Conservation (phyloP, 1,284 basidiomycete genomes). For the Apiotrichum brassicae region DNA sequence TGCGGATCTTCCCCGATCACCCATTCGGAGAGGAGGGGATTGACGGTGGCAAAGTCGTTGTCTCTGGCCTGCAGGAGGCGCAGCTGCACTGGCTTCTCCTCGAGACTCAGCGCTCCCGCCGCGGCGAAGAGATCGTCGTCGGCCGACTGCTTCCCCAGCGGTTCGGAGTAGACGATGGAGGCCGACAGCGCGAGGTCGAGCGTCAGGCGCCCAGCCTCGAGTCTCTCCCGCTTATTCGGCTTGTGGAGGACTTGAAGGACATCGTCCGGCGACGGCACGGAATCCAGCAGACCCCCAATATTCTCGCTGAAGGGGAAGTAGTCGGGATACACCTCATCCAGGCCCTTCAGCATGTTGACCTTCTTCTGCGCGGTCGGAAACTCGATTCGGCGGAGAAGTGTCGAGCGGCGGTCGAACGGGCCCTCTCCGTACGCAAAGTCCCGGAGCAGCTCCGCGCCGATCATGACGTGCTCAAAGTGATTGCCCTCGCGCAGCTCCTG, state of each 20-base stretch:
- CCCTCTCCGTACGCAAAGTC: slow-evolving; percentile 3
- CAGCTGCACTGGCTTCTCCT: slow-evolving; percentile 7
- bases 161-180: not conserved
- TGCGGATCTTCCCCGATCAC: slow-evolving; percentile 15
- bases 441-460: slow-evolving; percentile 30
- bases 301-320: not conserved
- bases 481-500: slow-evolving; percentile 30
- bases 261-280: no score
- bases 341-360: not conserved
- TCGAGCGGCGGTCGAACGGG: slow-evolving; percentile 5
- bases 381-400: slow-evolving; percentile 8
- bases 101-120: slow-evolving; percentile 25
- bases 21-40: slow-evolving; percentile 28
- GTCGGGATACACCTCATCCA: not conserved
- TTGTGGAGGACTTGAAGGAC: no score
- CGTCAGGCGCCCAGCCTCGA: not conserved
- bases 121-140: slow-evolving; percentile 31
- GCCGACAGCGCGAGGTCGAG: not conserved
- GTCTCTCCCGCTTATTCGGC: no score
- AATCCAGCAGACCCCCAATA: no score
- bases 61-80: slow-evolving; percentile 12
- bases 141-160: not conserved
- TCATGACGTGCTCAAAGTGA: slow-evolving; percentile 26
- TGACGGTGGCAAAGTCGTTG: not conserved
- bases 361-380: not conserved